phyloP scores from a whole-genome alignment of 257 asterid genomes.

The Nicotiana obtusifolia region DNA sequence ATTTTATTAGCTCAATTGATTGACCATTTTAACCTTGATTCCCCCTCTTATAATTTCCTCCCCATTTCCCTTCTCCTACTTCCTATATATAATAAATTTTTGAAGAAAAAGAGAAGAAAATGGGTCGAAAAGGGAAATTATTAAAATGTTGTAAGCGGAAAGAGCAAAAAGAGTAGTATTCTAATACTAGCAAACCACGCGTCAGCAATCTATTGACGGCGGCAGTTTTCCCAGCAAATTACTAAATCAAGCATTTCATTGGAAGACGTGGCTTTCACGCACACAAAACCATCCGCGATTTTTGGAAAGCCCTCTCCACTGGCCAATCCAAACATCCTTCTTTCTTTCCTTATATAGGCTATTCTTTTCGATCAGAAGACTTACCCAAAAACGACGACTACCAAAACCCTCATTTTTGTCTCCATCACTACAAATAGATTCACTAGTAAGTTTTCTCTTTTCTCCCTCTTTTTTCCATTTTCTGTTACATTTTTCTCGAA shows the following conservation, averaged over 20 bases:
- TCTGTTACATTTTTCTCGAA: no score
- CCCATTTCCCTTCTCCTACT: no score
- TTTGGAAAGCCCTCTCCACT: background rate
- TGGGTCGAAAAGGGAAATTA: background rate
- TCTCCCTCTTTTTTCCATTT: background rate
- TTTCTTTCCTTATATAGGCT: background rate
- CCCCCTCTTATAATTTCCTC: no score
- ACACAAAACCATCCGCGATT: background rate
- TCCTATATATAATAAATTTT: no score
- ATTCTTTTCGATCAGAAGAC: background rate
- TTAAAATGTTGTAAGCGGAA: background rate
- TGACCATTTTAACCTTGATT: no score
- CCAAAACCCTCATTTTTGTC: background rate
- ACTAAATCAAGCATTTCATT: background rate
- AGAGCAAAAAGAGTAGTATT: no score
- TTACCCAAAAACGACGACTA: background rate
- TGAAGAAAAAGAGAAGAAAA: no score
- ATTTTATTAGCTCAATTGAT: no score
- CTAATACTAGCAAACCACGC: background rate
- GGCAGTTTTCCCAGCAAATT: background rate
- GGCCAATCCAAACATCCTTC: background rate
- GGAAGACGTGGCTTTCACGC: background rate
- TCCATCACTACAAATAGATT: background rate
- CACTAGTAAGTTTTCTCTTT: background rate
- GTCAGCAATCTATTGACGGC: conserved; percentile 7